These are phyloP conservation scores for Aspergillus ochraceus DNA, from an alignment of 2,329 filamentous ascomycete species.

Conservation along the genomic window DNA sequence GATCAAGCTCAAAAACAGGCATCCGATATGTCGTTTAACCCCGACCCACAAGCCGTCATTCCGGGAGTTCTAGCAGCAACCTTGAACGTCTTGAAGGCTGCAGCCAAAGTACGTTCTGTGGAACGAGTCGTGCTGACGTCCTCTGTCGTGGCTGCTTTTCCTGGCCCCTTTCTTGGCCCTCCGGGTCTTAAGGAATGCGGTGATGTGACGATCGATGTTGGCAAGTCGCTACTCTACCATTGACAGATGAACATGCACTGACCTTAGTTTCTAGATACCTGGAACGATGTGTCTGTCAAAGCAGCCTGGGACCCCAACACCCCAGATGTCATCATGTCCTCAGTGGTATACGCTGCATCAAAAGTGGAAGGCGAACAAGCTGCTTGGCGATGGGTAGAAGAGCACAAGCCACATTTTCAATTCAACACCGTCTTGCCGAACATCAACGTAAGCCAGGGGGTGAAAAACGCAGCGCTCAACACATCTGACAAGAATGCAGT, in stretches of 20 bases:
- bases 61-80: slow-evolving; percentile 6
- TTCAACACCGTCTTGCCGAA: slow-evolving; percentile 43
- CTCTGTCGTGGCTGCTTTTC: slow-evolving; percentile 9
- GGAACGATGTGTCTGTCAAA: slow-evolving; percentile 8
- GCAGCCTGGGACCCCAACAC: slow-evolving; percentile 7
- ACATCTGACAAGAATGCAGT: slow-evolving; percentile 7
- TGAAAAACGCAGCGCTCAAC: background rate
- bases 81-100: slow-evolving; percentile 15
- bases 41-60: slow-evolving; percentile 11
- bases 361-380: slow-evolving; percentile 51
- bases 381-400: slow-evolving; percentile 48
- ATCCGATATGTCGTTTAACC: slow-evolving; percentile 15
- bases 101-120: slow-evolving; percentile 6
- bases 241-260: background rate
- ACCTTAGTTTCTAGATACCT: slow-evolving; percentile 11
- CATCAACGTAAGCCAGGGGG: slow-evolving; percentile 24
- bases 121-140: slow-evolving; percentile 22
- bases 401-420: slow-evolving; percentile 46
- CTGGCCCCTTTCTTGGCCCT: too few relatives aligned
- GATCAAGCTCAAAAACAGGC: background rate
- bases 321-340: background rate
- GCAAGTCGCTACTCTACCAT: slow-evolving; percentile 5
- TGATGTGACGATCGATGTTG: too few relatives aligned
- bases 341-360: slow-evolving; percentile 35
- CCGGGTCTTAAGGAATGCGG: too few relatives aligned